Evolutionary conservation across 2,329 filamentous ascomycete species (phyloP).

Genomic region (Fusarium sp.): DNA sequence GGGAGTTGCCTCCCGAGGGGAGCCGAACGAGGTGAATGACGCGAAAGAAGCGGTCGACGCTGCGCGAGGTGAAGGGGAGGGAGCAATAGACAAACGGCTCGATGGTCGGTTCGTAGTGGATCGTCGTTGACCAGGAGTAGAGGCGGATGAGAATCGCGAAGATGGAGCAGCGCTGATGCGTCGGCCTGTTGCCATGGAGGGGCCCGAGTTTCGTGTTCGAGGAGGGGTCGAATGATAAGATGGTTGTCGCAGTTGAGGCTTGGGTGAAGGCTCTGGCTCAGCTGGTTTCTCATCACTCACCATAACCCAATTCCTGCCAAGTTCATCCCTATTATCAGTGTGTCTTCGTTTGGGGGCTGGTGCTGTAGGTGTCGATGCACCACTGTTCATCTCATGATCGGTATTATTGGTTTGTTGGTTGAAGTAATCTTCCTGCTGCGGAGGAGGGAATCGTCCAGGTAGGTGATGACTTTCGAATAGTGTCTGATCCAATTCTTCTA

Average conservation of each 20-base stretch:
- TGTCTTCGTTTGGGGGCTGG: slow-evolving; percentile 67
- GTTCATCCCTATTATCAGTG: slow-evolving; percentile 65
- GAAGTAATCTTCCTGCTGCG: slow-evolving; percentile 45
- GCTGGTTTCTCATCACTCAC: slow-evolving; percentile 60
- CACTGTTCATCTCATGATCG: slow-evolving; percentile 49
- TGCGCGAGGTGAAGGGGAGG: slow-evolving; percentile 37
- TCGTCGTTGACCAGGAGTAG: slow-evolving; percentile 42
- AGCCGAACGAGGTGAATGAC: slow-evolving; percentile 51
- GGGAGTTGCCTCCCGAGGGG: slow-evolving; percentile 52
- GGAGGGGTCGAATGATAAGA: slow-evolving; percentile 44
- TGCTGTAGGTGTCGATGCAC: slow-evolving; percentile 57
- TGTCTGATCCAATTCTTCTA: slow-evolving; percentile 41
- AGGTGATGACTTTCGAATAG: slow-evolving; percentile 41
- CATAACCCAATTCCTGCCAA: slow-evolving; percentile 78
- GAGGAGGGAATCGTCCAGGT: slow-evolving; percentile 50
- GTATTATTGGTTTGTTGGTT: slow-evolving; percentile 21
- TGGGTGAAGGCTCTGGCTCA: slow-evolving; percentile 29
- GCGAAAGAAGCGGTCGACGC: slow-evolving; percentile 52
- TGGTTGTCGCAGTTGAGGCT: slow-evolving; percentile 45
- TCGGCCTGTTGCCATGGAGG: slow-evolving; percentile 53
- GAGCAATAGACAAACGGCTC: slow-evolving; percentile 58
- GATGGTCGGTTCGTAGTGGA: slow-evolving; percentile 49
- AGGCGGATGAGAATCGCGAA: slow-evolving; percentile 49
- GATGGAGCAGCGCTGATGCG: slow-evolving; percentile 58
- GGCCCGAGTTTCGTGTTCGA: slow-evolving; percentile 50